Percentiles rank a stretch among this genome's conserved stretches.
phyloP scores from a whole-genome alignment of 345 rosid genomes.

The Dovyalis caffra region DNA sequence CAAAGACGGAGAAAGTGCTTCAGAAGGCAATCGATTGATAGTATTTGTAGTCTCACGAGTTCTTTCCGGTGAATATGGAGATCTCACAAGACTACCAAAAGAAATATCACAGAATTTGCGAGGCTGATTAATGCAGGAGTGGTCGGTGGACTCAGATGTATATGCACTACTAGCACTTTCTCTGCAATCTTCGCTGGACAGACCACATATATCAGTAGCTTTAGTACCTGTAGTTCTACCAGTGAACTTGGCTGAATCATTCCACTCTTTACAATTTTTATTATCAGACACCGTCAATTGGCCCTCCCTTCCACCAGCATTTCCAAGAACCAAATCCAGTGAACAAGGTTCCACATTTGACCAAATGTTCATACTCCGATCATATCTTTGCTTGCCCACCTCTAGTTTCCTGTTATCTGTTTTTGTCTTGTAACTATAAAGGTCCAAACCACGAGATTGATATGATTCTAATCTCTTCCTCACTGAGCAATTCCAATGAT shows the following conservation, averaged over 20 bases:
- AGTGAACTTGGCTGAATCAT: neutral
- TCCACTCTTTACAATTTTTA: neutral
- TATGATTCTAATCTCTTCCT: constrained; percentile 15
- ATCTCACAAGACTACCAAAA: neutral
- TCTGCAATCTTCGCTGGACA: neutral
- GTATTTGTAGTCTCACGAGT: neutral
- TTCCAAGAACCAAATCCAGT: constrained; percentile 14
- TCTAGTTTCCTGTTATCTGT: neutral
- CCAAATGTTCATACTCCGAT: neutral
- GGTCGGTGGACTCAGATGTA: neutral
- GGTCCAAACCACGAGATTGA: neutral
- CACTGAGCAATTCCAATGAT: constrained; percentile 27
- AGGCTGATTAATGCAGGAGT: neutral
- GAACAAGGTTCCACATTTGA: neutral
- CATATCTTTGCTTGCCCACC: neutral
- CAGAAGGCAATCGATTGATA: neutral
- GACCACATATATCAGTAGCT: neutral
- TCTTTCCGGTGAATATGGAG: constrained; percentile 7
- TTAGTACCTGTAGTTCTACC: neutral
- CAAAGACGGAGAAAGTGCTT: neutral
- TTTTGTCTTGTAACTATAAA: neutral
- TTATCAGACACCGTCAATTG: neutral
- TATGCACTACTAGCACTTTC: neutral
- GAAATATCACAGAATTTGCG: neutral
- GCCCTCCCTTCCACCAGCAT: neutral